These are phyloP conservation scores for Grosmannia clavigera DNA, from an alignment of 2,329 filamentous ascomycete genomes.

Conservation along the genomic window DNA sequence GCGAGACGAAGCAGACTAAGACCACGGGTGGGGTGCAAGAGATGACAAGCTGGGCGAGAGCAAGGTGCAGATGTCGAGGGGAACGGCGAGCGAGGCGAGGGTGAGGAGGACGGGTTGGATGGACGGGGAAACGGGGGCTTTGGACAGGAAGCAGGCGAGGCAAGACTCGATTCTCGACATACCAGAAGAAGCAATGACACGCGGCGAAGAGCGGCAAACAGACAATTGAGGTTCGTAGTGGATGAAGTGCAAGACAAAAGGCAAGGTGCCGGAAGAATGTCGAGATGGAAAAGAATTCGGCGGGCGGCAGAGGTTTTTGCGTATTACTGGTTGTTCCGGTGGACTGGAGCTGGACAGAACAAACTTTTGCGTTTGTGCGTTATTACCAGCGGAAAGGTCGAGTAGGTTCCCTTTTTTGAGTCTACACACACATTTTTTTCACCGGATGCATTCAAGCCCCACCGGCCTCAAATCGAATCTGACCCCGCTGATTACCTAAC, in stretches of 20 bases:
- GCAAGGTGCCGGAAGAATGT: constrained; percentile 2
- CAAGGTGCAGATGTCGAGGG: neutral
- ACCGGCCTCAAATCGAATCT: neutral
- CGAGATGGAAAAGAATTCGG: constrained; percentile 2
- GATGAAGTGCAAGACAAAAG: neutral
- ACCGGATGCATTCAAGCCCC: neutral
- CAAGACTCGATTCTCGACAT: neutral
- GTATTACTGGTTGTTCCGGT: constrained; percentile 2
- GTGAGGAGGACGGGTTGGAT: neutral
- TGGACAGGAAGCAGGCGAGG: neutral
- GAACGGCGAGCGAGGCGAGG: neutral
- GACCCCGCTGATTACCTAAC: neutral
- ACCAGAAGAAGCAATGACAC: neutral
- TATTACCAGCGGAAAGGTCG: neutral
- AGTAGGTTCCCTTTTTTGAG: constrained; percentile 2
- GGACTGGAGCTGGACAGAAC: neutral
- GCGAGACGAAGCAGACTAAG: neutral
- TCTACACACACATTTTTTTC: neutral
- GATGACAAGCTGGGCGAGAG: neutral
- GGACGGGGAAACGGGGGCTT: neutral
- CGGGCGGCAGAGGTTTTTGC: constrained; percentile 3
- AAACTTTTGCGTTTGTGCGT: constrained; percentile 5
- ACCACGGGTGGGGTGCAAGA: no score
- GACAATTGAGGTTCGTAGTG: neutral
- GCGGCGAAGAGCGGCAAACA: neutral